A percentile compares a stretch with the other conserved stretches of the same genome.
These are phyloP conservation scores for Fusarium falciforme DNA, from an alignment of 2,329 filamentous ascomycete species.

Conservation along the genomic window DNA sequence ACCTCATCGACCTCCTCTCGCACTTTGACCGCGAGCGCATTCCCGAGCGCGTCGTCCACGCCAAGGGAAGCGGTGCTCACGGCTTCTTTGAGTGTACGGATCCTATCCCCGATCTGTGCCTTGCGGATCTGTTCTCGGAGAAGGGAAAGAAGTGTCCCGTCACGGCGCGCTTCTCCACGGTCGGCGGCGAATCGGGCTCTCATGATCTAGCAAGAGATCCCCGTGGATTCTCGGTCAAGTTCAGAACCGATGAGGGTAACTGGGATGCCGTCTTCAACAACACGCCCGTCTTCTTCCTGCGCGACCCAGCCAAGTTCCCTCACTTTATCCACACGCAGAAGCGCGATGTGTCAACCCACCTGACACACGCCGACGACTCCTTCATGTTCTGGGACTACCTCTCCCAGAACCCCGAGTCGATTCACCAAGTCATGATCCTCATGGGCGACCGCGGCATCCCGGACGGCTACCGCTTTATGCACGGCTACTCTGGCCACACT, in stretches of 20 bases:
- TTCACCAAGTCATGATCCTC: constrained; percentile 69
- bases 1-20: constrained; percentile 69
- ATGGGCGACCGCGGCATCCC: constrained; percentile 69
- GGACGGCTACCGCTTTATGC: constrained; percentile 57
- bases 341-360: constrained; percentile 70
- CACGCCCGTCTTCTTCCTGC: constrained; percentile 80
- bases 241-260: constrained; percentile 64
- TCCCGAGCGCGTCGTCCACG: constrained; percentile 70
- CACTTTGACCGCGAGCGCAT: constrained; percentile 73
- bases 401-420: constrained; percentile 67
- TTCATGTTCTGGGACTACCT: constrained; percentile 59
- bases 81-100: constrained; percentile 63
- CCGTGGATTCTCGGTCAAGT: constrained; percentile 78
- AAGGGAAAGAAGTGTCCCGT: constrained; percentile 77
- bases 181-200: constrained; percentile 78
- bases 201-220: constrained; percentile 79
- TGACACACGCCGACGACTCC: constrained; percentile 53
- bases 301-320: constrained; percentile 79
- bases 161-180: constrained; percentile 78
- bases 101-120: constrained; percentile 65
- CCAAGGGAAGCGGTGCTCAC: constrained; percentile 67
- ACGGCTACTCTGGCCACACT: constrained; percentile 16
- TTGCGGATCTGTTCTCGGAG: constrained; percentile 64
- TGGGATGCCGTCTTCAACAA: constrained; percentile 54
- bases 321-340: constrained; percentile 81